A percentile compares a stretch with the other conserved stretches of the same genome.
These are phyloP conservation scores for Papiliotrema laurentii DNA, from an alignment of 1,284 basidiomycete genomes.

Conservation along the genomic window DNA sequence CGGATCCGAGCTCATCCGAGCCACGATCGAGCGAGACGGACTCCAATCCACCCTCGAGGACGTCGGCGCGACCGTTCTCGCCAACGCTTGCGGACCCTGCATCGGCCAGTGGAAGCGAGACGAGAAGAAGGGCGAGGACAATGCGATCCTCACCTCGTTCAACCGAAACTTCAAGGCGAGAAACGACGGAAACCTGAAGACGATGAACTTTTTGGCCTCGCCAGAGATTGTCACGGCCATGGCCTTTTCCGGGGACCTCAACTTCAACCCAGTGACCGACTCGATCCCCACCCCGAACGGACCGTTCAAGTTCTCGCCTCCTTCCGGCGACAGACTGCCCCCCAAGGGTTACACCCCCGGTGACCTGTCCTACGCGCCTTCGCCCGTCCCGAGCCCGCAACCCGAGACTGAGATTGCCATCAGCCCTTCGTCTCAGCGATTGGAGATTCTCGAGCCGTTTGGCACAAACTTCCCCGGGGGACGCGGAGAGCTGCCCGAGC, in stretches of 20 bases:
- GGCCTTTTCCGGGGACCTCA: conserved; percentile 90
- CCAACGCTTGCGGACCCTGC: conserved; percentile 98
- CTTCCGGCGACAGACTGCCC: conserved; percentile 80
- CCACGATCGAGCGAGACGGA: conserved; percentile 93
- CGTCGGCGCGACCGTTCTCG: conserved; percentile 80
- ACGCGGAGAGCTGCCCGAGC: conserved; percentile 69
- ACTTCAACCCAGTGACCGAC: conserved; percentile 90
- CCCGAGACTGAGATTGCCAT: conserved; percentile 78
- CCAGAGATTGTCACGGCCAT: conserved; percentile 96
- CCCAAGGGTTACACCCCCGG: conserved; percentile 73
- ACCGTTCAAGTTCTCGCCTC: conserved; percentile 81
- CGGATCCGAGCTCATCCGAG: conserved; percentile 94
- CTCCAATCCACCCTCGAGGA: conserved; percentile 74
- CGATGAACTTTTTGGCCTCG: conserved; percentile 77
- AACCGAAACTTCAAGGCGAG: conserved; percentile 96
- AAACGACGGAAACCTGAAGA: conserved; percentile 92
- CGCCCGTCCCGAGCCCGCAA: conserved; percentile 66
- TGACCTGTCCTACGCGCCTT: conserved; percentile 73
- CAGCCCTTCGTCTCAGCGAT: conserved; percentile 69
- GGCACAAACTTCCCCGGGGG: conserved; percentile 66
- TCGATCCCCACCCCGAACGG: conserved; percentile 70
- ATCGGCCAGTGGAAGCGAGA: conserved; percentile 99
- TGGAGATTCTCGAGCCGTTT: conserved; percentile 88
- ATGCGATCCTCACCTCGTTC: conserved; percentile 95
- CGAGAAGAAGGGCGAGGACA: conserved; percentile 85